Conservation (phyloP, 108 stramenopile genomes). For the Nitzschia sp. region DNA sequence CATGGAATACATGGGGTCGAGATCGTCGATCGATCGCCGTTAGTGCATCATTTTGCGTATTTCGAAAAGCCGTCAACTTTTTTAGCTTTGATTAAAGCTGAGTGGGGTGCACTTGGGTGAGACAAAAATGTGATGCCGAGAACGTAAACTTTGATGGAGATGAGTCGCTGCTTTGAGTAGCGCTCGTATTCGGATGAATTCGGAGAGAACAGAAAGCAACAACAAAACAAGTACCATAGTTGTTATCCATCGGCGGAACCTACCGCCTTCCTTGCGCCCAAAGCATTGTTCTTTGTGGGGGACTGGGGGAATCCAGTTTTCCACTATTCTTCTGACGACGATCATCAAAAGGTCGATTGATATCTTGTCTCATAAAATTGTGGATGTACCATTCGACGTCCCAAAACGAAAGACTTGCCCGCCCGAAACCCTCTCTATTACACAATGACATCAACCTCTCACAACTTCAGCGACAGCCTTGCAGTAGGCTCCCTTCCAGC, state of each 20-base stretch:
- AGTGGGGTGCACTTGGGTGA: conserved; percentile 2
- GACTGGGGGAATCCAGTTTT: no score
- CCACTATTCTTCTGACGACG: no score
- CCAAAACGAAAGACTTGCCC: background rate
- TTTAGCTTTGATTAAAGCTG: background rate
- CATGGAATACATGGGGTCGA: conserved; percentile 4
- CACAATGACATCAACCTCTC: background rate
- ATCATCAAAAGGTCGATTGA: no score
- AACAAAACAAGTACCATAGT: background rate
- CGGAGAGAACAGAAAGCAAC: background rate
- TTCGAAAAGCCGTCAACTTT: background rate
- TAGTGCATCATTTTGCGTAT: conserved; percentile 5
- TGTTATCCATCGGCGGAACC: background rate
- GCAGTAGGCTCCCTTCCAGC: conserved; percentile 14
- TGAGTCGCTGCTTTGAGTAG: background rate
- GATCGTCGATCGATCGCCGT: background rate
- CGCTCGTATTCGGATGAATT: no score
- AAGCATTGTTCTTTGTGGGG: no score
- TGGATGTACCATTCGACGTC: background rate
- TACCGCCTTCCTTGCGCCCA: background rate
- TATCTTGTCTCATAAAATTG: conserved; percentile 2
- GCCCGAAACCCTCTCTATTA: background rate
- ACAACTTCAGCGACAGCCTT: background rate
- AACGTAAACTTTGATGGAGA: background rate
- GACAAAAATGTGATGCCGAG: conserved; percentile 2